Evolutionary conservation across 2,329 filamentous ascomycete genomes (phyloP), one percentile per base, ranked within the genome.

Genomic region (Xylogone sp.): DNA sequence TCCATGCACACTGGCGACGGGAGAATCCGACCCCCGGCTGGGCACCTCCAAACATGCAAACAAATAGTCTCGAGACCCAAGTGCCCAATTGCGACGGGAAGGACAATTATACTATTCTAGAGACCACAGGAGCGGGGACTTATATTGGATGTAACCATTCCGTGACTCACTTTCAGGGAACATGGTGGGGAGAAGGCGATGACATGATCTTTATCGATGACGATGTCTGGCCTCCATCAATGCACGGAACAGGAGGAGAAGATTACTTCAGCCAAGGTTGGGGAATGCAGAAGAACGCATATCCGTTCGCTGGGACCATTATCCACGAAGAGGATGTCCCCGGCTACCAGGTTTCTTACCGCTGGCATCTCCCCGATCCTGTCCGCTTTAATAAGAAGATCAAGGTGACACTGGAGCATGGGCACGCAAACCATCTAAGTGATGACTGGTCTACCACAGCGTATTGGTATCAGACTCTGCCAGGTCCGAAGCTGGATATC

Each of bases 201-300:
- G 65, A 67, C 46, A 66, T 68, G 63, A 67, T 68, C 54, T 68
- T 62, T 45, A 66, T 68, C 50, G 65, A 68, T 55, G 64, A 68
- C 49, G 65, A 68, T 48, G 64, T 61, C 7, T 68, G 66, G 66
- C 66, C 66, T 1, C 66, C 66, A 1, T 62, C 57, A 21, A 63
- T 68, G 59, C 65, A 68, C 45, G 66, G 66, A 44, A 68, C 66
- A 9, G 66, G 66, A 8, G 62, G 57, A 19, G 66, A 68, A 42
- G 66, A 68, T 53, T 68, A 68, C 53, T 67, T 68, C 39, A 55
- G 51, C 7, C 65, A 68, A 48, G 66, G 66, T 8, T 68, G 66
- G 65, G 66, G 66, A 31, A 68, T 68, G 66, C 66, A 68, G 55
- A 68, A 68, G 55, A 68, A 68, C 21, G 60, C 64, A 2, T 67